phyloP scores from a whole-genome alignment of 2,329 filamentous ascomycete species.

The Dactylellina leptospora region DNA sequence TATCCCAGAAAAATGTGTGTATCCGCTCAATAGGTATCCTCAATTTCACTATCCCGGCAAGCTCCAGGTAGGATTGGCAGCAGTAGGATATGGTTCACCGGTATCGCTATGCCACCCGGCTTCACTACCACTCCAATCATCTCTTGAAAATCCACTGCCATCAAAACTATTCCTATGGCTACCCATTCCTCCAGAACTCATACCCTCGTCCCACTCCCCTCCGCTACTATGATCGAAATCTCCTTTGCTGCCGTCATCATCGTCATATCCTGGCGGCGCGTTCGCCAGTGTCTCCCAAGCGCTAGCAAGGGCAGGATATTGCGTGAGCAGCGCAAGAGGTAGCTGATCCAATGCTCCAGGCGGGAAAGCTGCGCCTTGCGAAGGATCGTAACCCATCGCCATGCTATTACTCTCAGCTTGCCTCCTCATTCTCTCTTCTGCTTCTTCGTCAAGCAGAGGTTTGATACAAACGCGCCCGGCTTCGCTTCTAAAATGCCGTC shows the following conservation, averaged over 20 bases:
- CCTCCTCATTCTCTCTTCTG: constrained; percentile 71
- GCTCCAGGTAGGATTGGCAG: constrained; percentile 26
- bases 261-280: constrained; percentile 71
- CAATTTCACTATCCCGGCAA: constrained; percentile 29
- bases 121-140: constrained; percentile 54
- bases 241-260: constrained; percentile 73
- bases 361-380: constrained; percentile 60
- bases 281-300: constrained; percentile 82
- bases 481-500: constrained; percentile 93
- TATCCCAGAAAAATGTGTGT: background rate
- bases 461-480: constrained; percentile 96
- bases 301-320: constrained; percentile 91
- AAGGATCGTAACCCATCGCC: constrained; percentile 68
- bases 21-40: background rate
- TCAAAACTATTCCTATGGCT: constrained; percentile 56
- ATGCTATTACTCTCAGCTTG: constrained; percentile 68
- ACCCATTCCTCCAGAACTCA: constrained; percentile 54
- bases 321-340: constrained; percentile 86
- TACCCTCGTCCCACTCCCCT: constrained; percentile 56
- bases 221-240: constrained; percentile 58
- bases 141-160: constrained; percentile 53
- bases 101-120: constrained; percentile 50
- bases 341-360: constrained; percentile 71
- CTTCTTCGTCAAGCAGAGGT: constrained; percentile 94
- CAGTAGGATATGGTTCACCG: constrained; percentile 35